phyloP scores from a whole-genome alignment of 345 rosid genomes.

The Brassica rapa region DNA sequence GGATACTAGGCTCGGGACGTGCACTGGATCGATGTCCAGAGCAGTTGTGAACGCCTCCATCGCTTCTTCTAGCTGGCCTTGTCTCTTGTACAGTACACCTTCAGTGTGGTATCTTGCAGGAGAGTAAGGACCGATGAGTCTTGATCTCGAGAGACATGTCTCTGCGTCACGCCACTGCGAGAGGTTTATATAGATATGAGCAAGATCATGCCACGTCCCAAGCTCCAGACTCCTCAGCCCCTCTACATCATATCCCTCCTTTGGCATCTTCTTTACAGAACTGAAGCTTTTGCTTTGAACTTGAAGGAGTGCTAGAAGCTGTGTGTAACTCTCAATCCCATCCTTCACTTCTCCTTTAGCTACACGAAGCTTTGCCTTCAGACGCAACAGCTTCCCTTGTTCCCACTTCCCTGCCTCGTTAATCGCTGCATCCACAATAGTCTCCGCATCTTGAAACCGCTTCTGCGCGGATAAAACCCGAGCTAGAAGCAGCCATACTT shows the following conservation, averaged over 20 bases:
- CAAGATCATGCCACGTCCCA: constrained; percentile 80
- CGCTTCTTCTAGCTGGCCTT: constrained; percentile 62
- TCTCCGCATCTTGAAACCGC: constrained; percentile 61
- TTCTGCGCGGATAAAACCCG: constrained; percentile 80
- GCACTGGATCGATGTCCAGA: constrained; percentile 59
- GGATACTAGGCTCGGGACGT: constrained; percentile 68
- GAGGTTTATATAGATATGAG: constrained; percentile 60
- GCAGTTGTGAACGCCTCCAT: constrained; percentile 53
- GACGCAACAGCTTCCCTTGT: constrained; percentile 75
- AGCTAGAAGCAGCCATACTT: constrained; percentile 71
- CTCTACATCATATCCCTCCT: constrained; percentile 40
- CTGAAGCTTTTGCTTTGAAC: constrained; percentile 61
- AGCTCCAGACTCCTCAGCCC: constrained; percentile 53
- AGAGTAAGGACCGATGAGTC: constrained; percentile 53
- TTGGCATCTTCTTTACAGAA: constrained; percentile 48
- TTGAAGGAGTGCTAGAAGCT: constrained; percentile 76
- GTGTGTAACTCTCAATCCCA: constrained; percentile 65
- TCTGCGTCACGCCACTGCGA: constrained; percentile 76
- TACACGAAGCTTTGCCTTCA: constrained; percentile 73
- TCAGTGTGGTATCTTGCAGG: constrained; percentile 55
- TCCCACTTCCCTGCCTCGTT: constrained; percentile 79
- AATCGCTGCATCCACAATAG: constrained; percentile 57
- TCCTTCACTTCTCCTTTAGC: constrained; percentile 58
- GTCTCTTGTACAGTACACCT: constrained; percentile 59
- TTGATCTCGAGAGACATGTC: constrained; percentile 75